These are phyloP conservation scores for Leptosphaerulina australis DNA, from an alignment of 2,329 filamentous ascomycete genomes.

Conservation along the genomic window DNA sequence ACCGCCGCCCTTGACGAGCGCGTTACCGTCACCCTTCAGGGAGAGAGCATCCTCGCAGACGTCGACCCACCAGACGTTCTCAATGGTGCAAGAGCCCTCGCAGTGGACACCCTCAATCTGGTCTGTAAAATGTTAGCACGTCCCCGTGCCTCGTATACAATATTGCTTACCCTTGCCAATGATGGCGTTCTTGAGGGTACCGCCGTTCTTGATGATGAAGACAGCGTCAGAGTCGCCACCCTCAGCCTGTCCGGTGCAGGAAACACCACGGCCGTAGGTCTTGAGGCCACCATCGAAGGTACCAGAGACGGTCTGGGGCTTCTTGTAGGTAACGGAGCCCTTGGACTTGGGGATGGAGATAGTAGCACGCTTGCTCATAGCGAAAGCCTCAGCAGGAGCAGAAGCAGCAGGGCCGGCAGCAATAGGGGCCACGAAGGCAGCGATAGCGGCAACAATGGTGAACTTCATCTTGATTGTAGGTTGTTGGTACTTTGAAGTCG, in stretches of 20 bases:
- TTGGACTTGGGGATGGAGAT: conserved; percentile 42
- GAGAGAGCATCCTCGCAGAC: conserved; percentile 52
- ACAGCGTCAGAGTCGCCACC: conserved; percentile 57
- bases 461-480: conserved; percentile 43
- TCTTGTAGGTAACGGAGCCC: conserved; percentile 39
- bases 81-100: conserved; percentile 56
- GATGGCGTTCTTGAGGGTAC: conserved; percentile 61
- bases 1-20: conserved; percentile 50
- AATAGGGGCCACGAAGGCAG: conserved; percentile 37
- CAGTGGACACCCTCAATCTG: conserved; percentile 61
- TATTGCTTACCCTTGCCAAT: conserved; percentile 53
- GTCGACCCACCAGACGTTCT: conserved; percentile 54
- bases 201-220: conserved; percentile 60
- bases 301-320: conserved; percentile 31
- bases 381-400: conserved; percentile 33
- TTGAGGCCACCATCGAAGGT: conserved; percentile 44
- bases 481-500: conserved; percentile 21
- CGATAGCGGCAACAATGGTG: conserved; percentile 34
- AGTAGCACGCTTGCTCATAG: conserved; percentile 38
- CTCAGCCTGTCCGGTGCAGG: conserved; percentile 53
- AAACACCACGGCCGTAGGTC: conserved; percentile 43
- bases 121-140: conserved; percentile 21
- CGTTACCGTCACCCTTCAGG: conserved; percentile 47
- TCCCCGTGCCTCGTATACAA: too few relatives aligned
- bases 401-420: conserved; percentile 36